Percentiles rank a stretch among this genome's conserved stretches.
These are phyloP conservation scores for Trametes meyenii DNA, from an alignment of 768 basidiomycete genomes.

Conservation along the genomic window DNA sequence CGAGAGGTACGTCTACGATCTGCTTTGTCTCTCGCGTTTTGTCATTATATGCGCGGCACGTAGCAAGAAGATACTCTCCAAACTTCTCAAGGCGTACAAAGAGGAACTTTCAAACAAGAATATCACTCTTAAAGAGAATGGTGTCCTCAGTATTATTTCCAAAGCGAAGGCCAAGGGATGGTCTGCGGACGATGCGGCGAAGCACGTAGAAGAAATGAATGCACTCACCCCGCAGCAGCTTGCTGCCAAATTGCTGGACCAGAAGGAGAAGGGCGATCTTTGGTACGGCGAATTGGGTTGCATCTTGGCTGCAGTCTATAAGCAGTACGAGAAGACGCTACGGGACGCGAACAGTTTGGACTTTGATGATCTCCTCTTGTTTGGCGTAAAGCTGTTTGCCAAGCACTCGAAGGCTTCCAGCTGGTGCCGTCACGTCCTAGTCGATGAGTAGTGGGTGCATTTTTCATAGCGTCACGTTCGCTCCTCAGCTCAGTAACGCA, in stretches of 20 bases:
- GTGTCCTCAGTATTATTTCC: slow-evolving; percentile 66
- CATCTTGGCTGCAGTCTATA: slow-evolving; percentile 57
- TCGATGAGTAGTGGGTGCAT: slow-evolving; percentile 76
- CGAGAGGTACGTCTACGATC: slow-evolving; percentile 56
- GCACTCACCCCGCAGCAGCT: slow-evolving; percentile 1
- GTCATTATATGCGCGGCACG: slow-evolving; percentile 7
- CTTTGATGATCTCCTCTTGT: slow-evolving; percentile 84
- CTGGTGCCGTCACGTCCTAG: slow-evolving; percentile 72
- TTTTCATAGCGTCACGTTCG: neutral
- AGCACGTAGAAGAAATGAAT: slow-evolving; percentile 10
- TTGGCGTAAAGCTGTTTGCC: slow-evolving; percentile 67
- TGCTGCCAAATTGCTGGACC: neutral
- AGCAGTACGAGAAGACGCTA: slow-evolving; percentile 66
- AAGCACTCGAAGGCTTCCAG: slow-evolving; percentile 48
- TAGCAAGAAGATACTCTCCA: slow-evolving; percentile 70
- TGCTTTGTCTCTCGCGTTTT: neutral
- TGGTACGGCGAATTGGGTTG: slow-evolving; percentile 20
- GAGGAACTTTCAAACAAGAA: slow-evolving; percentile 48
- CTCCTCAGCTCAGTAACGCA: slow-evolving; percentile 25
- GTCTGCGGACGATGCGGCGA: slow-evolving; percentile 48
- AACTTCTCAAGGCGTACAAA: slow-evolving; percentile 59
- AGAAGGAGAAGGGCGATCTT: neutral
- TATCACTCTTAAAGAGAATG: slow-evolving; percentile 56
- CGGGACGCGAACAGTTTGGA: slow-evolving; percentile 72
- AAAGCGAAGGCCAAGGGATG: slow-evolving; percentile 68